These are phyloP conservation scores for Retiboletus fuscus DNA, from an alignment of 1,284 basidiomycete species.

Conservation along the genomic window DNA sequence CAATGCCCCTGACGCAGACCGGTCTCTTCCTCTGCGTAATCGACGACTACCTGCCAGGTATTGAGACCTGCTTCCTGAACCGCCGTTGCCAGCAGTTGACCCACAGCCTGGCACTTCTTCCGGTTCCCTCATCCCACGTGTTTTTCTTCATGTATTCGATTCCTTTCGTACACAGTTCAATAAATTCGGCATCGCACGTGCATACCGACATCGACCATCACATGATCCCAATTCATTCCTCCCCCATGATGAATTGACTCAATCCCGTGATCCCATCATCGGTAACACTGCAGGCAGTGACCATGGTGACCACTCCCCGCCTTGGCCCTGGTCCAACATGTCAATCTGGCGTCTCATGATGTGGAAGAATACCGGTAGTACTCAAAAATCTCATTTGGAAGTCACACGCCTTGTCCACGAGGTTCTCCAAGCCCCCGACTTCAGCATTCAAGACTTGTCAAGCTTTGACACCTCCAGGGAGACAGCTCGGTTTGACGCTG, in stretches of 20 bases:
- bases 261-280: not conserved
- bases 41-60: conserved; percentile 1
- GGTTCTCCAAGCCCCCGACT: conserved; percentile 7
- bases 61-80: conserved; percentile 13
- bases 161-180: conserved; percentile 15
- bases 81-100: not conserved
- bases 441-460: not conserved
- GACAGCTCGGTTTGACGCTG: not conserved
- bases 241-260: not conserved
- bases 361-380: not conserved
- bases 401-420: conserved; percentile 2
- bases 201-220: conserved; percentile 10
- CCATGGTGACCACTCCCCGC: not conserved
- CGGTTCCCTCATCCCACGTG: too few species aligned
- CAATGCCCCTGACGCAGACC: too few species aligned
- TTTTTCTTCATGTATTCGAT: conserved; percentile 14
- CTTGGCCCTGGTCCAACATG: too few species aligned
- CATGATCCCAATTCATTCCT: conserved; percentile 11
- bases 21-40: too few species aligned
- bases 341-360: not conserved
- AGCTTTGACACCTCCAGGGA: conserved; percentile 3
- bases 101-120: too few species aligned
- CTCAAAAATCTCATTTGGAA: not conserved
- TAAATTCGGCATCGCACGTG: conserved; percentile 7
- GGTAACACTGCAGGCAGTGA: too few species aligned